phyloP scores from a whole-genome alignment of 2,329 filamentous ascomycete genomes.

The Apiospora malaysiana region DNA sequence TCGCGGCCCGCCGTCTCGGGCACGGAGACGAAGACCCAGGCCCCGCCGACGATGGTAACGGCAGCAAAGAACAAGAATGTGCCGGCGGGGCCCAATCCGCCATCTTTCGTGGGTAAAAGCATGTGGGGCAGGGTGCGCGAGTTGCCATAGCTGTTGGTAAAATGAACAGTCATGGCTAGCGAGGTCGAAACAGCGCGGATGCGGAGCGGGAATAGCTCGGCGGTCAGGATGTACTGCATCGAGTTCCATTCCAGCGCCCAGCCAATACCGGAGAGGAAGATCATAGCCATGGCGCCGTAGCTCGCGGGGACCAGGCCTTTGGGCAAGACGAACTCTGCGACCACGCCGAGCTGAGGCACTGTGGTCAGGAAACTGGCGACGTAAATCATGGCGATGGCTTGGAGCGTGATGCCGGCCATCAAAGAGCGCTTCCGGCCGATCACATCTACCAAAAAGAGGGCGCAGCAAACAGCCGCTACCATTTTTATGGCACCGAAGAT shows the following conservation, averaged over 20 bases:
- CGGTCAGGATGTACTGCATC: constrained; percentile 80
- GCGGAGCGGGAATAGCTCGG: constrained; percentile 77
- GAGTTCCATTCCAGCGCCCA: constrained; percentile 78
- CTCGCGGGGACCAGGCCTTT: constrained; percentile 59
- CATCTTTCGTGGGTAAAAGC: constrained; percentile 58
- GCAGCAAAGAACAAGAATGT: constrained; percentile 78
- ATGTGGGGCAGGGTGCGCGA: constrained; percentile 76
- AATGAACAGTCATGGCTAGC: constrained; percentile 79
- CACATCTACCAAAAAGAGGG: constrained; percentile 79
- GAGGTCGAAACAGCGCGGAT: constrained; percentile 74
- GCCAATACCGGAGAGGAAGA: constrained; percentile 71
- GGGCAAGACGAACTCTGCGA: constrained; percentile 54
- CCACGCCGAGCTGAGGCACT: constrained; percentile 63
- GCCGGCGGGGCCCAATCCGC: constrained; percentile 63
- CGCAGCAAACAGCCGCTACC: constrained; percentile 68
- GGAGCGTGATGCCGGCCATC: constrained; percentile 66
- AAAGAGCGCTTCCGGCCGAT: constrained; percentile 76
- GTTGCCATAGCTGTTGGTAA: constrained; percentile 81
- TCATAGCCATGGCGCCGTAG: constrained; percentile 74
- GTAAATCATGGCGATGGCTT: constrained; percentile 67
- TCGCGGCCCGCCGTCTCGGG: constrained; percentile 70
- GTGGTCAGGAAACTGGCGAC: constrained; percentile 66
- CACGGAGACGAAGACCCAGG: constrained; percentile 73
- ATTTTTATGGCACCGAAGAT: constrained; percentile 81
- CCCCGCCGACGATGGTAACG: constrained; percentile 68